Conservation (phyloP, 2,329 filamentous ascomycete species). For the Dothiorella sarmentorum region DNA sequence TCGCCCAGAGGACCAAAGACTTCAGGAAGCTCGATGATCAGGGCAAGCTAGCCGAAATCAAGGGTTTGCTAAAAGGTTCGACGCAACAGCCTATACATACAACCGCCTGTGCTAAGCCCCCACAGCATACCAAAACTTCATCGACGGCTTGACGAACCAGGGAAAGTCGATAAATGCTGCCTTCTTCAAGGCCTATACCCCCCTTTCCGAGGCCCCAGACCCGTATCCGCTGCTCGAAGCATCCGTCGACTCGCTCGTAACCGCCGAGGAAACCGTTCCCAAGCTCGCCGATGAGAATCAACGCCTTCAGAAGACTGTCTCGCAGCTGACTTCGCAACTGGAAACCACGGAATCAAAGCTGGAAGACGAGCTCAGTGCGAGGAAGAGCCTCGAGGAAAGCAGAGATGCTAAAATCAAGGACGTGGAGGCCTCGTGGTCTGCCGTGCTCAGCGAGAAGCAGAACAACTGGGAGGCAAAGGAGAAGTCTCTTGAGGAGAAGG, state of each 20-base stretch:
- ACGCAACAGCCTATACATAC: neutral
- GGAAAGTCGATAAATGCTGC: constrained; percentile 91
- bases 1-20: constrained; percentile 99
- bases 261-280: constrained; percentile 88
- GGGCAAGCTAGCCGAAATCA: constrained; percentile 82
- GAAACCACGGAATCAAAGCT: constrained; percentile 78
- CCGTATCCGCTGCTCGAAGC: constrained; percentile 95
- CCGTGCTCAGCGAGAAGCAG: constrained; percentile 86
- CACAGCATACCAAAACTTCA: constrained; percentile 91
- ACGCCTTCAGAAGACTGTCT: constrained; percentile 75
- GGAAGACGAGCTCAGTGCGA: constrained; percentile 70
- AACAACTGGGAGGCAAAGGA: constrained; percentile 97
- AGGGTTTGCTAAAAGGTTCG: constrained; percentile 78
- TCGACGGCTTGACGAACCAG: constrained; percentile 93
- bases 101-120: constrained; percentile 22
- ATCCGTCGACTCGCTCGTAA: constrained; percentile 87
- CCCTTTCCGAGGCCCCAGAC: constrained; percentile 91
- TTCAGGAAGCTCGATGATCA: constrained; percentile 91
- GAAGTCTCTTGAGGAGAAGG: constrained; percentile 83
- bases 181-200: constrained; percentile 89
- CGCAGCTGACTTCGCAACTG: constrained; percentile 71
- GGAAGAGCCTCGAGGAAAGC: constrained; percentile 71
- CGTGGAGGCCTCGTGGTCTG: constrained; percentile 84
- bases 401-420: constrained; percentile 82
- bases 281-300: constrained; percentile 86